Evolutionary conservation across 768 basidiomycete genomes (phyloP).

Genomic region (Leucosporidium scottii): DNA sequence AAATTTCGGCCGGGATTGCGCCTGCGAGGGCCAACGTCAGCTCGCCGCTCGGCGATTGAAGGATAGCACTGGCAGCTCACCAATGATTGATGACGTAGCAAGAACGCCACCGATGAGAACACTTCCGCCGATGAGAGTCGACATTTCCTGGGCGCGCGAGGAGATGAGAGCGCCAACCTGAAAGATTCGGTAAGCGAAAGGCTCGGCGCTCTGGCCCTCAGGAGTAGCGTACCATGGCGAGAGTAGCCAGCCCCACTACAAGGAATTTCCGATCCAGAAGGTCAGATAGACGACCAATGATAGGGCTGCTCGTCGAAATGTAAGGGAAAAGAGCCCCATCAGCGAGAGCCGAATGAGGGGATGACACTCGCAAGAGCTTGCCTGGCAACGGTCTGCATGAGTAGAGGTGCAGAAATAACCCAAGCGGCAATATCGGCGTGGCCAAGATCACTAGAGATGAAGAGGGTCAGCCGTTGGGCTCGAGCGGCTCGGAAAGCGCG

Average conservation of each 20-base stretch:
- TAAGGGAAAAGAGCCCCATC: too few relatives aligned
- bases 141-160: neutral
- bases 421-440: neutral
- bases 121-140: neutral
- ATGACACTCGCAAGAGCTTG: too few relatives aligned
- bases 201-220: neutral
- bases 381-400: neutral
- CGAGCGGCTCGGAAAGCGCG: neutral
- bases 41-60: neutral
- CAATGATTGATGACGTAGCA: neutral
- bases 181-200: neutral
- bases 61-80: neutral
- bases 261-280: neutral
- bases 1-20: neutral
- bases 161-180: neutral
- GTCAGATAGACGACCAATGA: neutral
- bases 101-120: neutral
- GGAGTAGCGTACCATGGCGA: neutral
- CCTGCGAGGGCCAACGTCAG: too few relatives aligned
- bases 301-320: neutral
- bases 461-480: neutral
- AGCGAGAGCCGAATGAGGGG: too few relatives aligned
- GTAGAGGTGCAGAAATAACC: neutral
- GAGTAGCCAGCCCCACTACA: neutral
- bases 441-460: too few relatives aligned